Conservation (phyloP, 345 rosid species). For the Moricandia arvensis region DNA sequence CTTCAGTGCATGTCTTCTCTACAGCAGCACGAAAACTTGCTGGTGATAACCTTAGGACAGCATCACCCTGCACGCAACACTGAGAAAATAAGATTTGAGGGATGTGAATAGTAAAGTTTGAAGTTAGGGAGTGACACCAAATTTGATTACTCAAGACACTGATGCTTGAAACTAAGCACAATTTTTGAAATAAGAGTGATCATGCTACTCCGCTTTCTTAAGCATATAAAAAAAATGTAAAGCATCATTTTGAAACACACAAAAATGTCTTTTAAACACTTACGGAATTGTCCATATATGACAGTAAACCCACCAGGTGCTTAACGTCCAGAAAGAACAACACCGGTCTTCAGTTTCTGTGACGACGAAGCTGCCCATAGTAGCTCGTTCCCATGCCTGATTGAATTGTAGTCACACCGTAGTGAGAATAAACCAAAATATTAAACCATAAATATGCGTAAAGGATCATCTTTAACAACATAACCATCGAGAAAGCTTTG, state of each 20-base stretch:
- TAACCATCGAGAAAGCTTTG: conserved; percentile 15
- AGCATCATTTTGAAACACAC: too few species aligned
- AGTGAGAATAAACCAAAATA: too few species aligned
- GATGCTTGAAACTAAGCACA: not conserved
- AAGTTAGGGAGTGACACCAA: not conserved
- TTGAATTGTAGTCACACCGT: conserved; percentile 56
- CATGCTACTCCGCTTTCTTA: not conserved
- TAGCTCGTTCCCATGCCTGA: conserved; percentile 81
- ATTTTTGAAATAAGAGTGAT: not conserved
- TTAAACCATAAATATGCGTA: too few species aligned
- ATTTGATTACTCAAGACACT: not conserved
- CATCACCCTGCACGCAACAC: conserved; percentile 62
- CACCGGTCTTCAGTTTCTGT: too few species aligned
- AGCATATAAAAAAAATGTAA: too few species aligned
- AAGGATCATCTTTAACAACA: too few species aligned
- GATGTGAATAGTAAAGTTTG: not conserved
- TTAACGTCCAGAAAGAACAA: too few species aligned
- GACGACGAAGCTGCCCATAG: conserved; percentile 60
- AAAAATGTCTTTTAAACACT: too few species aligned
- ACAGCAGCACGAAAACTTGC: conserved; percentile 62
- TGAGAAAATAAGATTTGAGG: not conserved
- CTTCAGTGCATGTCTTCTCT: conserved; percentile 81
- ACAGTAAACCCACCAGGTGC: too few species aligned
- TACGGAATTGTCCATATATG: too few species aligned
- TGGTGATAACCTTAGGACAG: conserved; percentile 80